Evolutionary conservation across 2,329 filamentous ascomycete genomes (phyloP), one percentile per base, ranked within the genome.

Genomic region (Calonectria pauciramosa): DNA sequence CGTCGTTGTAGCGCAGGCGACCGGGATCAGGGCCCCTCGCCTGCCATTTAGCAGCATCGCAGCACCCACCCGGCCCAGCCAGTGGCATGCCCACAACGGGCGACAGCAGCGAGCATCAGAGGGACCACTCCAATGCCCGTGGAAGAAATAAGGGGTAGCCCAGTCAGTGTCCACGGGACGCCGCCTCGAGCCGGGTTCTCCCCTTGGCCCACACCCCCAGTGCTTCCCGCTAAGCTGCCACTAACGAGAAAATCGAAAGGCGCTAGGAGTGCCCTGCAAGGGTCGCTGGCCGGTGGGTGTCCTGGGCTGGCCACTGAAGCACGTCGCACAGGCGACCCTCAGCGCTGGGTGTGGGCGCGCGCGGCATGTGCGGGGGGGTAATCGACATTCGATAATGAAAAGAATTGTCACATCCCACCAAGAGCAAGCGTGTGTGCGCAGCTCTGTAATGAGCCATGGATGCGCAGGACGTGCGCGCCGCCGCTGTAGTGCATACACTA

Each of bases 81-180:
- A 69, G 38, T 60, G 36, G 30, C 66, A 34, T 32, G 28, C 36
- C 13, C 66, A 32, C 59, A 64, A 32, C 36, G 59, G 59, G 59
- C 65, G n/a, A 32, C 69, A 59, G 54, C 49, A 54, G 44, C 49
- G 32, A 47, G 47, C 67, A 69, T 41, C 54, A 51, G 60, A 51
- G 56, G 52, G 63, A 26, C 63, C 41, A 28, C 52, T 28, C 20
- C 38, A 47, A 51, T 41, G 32, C 51, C 32, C 34, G 38, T 41
- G 56, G 32, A 59, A 69, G 64, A 30, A 73, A 73, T 69, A 73
- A 73, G 71, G 71, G 71, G 71, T 65, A 73, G 38, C 59, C 66
- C 71, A 59, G 71, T 38, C 26, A 59, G 36, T 30, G 59, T 49
- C 69, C 69, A 71, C 60, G 69, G 51, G 69, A 69, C 71, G 66